A percentile compares a stretch with the other conserved stretches of the same genome.
Evolutionary conservation across 2,329 filamentous ascomycete genomes (phyloP).

Genomic region (Elsinoe fawcettii): DNA sequence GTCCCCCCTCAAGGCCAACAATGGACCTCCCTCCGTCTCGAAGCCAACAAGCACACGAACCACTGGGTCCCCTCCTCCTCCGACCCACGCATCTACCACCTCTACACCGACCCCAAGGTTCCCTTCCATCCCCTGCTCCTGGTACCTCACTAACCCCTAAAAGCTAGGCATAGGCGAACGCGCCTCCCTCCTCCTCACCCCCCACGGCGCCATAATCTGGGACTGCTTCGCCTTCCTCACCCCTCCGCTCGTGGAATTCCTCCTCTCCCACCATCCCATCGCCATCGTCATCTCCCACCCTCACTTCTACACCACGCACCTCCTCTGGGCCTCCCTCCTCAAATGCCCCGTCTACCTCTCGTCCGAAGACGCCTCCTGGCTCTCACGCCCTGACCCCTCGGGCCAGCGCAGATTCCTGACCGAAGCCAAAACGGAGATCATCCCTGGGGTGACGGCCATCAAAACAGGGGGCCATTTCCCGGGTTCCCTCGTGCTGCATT

Average conservation of each 20-base stretch:
- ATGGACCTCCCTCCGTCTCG: constrained; percentile 52
- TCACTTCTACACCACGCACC: constrained; percentile 72
- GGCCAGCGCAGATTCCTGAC: constrained; percentile 41
- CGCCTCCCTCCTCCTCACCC: constrained; percentile 59
- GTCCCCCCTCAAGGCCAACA: constrained; percentile 56
- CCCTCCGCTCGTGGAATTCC: constrained; percentile 50
- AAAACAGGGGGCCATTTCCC: constrained; percentile 76
- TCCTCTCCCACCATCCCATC: constrained; percentile 57
- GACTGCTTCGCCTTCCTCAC: constrained; percentile 68
- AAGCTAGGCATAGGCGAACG: constrained; percentile 68
- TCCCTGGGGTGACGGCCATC: constrained; percentile 51
- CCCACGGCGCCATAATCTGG: constrained; percentile 67
- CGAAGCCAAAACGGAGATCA: constrained; percentile 27
- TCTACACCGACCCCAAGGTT: constrained; percentile 38
- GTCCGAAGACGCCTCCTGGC: constrained; percentile 58
- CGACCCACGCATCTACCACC: constrained; percentile 40
- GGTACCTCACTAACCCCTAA: constrained; percentile 24
- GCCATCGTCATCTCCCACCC: constrained; percentile 60
- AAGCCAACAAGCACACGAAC: constrained; percentile 43
- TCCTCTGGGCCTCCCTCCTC: constrained; percentile 65
- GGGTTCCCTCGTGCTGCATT: constrained; percentile 61
- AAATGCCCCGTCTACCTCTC: constrained; percentile 62
- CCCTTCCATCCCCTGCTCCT: not conserved
- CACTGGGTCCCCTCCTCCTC: constrained; percentile 42
- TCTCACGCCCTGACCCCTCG: constrained; percentile 40